Evolutionary conservation across 2,329 filamentous ascomycete species (phyloP).

Genomic region (Aspergillus flavus): DNA sequence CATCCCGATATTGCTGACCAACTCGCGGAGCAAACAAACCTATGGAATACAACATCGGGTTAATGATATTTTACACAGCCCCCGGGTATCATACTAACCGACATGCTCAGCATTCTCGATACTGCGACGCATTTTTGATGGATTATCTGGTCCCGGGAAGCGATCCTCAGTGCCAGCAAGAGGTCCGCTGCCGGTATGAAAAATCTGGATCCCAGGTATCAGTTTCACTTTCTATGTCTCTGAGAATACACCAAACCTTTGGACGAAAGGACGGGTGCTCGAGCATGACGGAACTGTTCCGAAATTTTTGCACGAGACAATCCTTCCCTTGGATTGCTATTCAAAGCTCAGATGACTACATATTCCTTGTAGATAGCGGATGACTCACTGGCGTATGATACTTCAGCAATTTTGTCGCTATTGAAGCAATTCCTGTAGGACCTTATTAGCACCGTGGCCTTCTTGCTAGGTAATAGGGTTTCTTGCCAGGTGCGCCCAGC

Average conservation of each 20-base stretch:
- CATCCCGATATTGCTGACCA: constrained; percentile 71
- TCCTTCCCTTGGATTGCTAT: constrained; percentile 88
- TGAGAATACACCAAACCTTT: constrained; percentile 59
- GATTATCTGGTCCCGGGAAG: constrained; percentile 81
- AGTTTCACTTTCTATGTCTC: neutral
- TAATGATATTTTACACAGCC: neutral
- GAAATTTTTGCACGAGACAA: constrained; percentile 89
- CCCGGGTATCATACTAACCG: constrained; percentile 56
- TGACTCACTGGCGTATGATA: constrained; percentile 88
- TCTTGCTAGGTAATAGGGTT: constrained; percentile 5
- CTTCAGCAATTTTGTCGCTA: constrained; percentile 81
- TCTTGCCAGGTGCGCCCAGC: constrained; percentile 70
- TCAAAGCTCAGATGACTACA: neutral
- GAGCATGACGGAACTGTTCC: constrained; percentile 94
- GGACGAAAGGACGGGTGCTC: constrained; percentile 81
- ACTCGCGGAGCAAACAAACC: constrained; percentile 76
- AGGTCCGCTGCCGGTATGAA: constrained; percentile 53
- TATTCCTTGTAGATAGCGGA: neutral
- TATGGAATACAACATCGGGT: constrained; percentile 5
- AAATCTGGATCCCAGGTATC: constrained; percentile 49
- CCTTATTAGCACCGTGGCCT: constrained; percentile 15
- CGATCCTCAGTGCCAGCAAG: constrained; percentile 70
- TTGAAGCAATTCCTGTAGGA: constrained; percentile 72
- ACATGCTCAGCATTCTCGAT: constrained; percentile 84
- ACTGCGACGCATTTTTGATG: constrained; percentile 83